Evolutionary conservation across 2,329 filamentous ascomycete species (phyloP).

Genomic region (Fusarium guadeloupense): DNA sequence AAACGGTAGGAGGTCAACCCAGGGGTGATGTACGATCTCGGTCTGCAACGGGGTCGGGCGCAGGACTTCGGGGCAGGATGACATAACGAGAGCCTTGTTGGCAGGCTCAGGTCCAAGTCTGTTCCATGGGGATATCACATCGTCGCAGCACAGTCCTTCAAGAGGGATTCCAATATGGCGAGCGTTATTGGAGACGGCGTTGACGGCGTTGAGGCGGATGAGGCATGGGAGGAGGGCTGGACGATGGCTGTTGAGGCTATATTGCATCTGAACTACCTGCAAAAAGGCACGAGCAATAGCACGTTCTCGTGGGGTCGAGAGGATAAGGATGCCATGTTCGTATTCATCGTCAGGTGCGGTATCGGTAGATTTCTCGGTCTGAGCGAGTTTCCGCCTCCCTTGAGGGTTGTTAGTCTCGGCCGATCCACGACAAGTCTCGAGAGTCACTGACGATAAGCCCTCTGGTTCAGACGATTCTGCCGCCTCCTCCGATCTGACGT

Average conservation of each 20-base stretch:
- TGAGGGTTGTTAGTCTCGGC: neutral
- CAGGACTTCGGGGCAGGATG: slow-evolving; percentile 20
- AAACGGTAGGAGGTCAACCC: slow-evolving; percentile 37
- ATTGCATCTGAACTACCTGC: slow-evolving; percentile 32
- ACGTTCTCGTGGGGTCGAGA: slow-evolving; percentile 9
- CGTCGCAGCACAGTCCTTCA: slow-evolving; percentile 29
- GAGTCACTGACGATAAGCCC: slow-evolving; percentile 35
- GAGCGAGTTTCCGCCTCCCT: slow-evolving; percentile 31
- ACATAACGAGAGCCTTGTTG: neutral
- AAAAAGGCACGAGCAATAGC: slow-evolving; percentile 32
- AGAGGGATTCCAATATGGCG: slow-evolving; percentile 18
- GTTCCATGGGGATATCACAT: slow-evolving; percentile 37
- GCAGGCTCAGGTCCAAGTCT: neutral
- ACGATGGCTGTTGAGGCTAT: slow-evolving; percentile 24
- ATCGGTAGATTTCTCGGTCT: slow-evolving; percentile 2
- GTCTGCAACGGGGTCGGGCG: slow-evolving; percentile 30
- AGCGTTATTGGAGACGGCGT: slow-evolving; percentile 35
- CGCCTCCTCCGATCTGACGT: slow-evolving; percentile 35
- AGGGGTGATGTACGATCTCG: slow-evolving; percentile 32
- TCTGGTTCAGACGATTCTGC: slow-evolving; percentile 40
- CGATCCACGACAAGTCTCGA: neutral
- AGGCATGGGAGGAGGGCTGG: slow-evolving; percentile 25
- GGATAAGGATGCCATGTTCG: slow-evolving; percentile 9
- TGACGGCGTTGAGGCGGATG: slow-evolving; percentile 38
- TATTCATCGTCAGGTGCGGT: neutral